These are phyloP conservation scores for Seiridium unicorne DNA, from an alignment of 2,329 filamentous ascomycete genomes.

Conservation along the genomic window DNA sequence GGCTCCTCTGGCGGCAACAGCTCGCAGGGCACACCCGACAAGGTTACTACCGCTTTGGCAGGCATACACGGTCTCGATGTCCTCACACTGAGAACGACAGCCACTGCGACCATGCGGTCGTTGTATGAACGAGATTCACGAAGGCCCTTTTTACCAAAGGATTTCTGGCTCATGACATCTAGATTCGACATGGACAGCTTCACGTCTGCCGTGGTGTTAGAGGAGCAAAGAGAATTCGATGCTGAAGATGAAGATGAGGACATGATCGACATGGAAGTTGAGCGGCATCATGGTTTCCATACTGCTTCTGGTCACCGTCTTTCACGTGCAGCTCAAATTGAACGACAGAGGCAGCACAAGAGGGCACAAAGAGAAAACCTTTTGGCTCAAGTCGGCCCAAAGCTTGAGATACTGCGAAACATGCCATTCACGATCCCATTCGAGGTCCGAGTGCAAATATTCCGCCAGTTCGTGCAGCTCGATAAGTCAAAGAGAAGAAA, in stretches of 20 bases:
- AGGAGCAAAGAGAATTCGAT: constrained; percentile 78
- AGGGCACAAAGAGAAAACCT: constrained; percentile 68
- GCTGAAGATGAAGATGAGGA: constrained; percentile 60
- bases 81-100: constrained; percentile 74
- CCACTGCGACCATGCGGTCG: constrained; percentile 79
- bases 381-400: constrained; percentile 77
- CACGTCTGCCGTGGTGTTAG: constrained; percentile 78
- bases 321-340: constrained; percentile 62
- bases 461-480: constrained; percentile 84
- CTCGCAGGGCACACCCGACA: constrained; percentile 13
- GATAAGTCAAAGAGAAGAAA: constrained; percentile 73
- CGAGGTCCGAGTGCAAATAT: constrained; percentile 84
- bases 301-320: constrained; percentile 54
- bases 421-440: constrained; percentile 98
- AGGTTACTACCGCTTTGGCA: constrained; percentile 25
- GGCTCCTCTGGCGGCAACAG: constrained; percentile 9
- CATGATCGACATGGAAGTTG: constrained; percentile 28
- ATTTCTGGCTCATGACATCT: constrained; percentile 90
- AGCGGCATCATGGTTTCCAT: constrained; percentile 16
- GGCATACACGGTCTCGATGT: constrained; percentile 70
- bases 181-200: constrained; percentile 89
- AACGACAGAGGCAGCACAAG: constrained; percentile 64
- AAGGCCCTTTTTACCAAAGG: constrained; percentile 75
- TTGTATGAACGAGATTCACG: constrained; percentile 92
- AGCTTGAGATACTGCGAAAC: constrained; percentile 87